A percentile compares a stretch with the other conserved stretches of the same genome.
phyloP scores from a whole-genome alignment of 2,329 filamentous ascomycete species.

The Byssothecium circinans region DNA sequence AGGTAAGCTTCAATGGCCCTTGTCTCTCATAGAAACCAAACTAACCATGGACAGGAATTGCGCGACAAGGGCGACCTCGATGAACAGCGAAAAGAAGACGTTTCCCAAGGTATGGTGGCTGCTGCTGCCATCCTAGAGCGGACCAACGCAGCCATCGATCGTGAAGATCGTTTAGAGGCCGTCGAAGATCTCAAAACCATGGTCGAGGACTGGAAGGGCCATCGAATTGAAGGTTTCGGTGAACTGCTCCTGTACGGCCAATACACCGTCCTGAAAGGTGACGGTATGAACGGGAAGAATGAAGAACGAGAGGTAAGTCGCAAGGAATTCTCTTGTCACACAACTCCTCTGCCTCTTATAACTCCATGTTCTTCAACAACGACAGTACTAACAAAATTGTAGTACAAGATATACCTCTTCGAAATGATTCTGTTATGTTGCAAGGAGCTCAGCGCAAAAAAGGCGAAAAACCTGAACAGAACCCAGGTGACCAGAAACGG shows the following conservation, averaged over 20 bases:
- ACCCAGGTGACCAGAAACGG: slow-evolving; percentile 69
- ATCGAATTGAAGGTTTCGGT: slow-evolving; percentile 88
- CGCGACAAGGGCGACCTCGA: slow-evolving; percentile 79
- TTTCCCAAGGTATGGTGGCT: slow-evolving; percentile 75
- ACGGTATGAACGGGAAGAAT: slow-evolving; percentile 74
- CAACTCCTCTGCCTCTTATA: not conserved
- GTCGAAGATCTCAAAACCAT: slow-evolving; percentile 77
- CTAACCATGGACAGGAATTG: slow-evolving; percentile 63
- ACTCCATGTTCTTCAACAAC: not conserved
- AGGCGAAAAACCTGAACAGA: slow-evolving; percentile 75
- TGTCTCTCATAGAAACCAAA: slow-evolving; percentile 4
- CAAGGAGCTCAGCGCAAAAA: slow-evolving; percentile 88
- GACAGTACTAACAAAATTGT: slow-evolving; percentile 9
- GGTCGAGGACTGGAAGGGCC: slow-evolving; percentile 97
- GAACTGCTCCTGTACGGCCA: slow-evolving; percentile 84
- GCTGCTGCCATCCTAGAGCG: slow-evolving; percentile 79
- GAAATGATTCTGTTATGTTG: slow-evolving; percentile 94
- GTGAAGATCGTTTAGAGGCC: slow-evolving; percentile 80
- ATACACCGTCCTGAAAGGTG: slow-evolving; percentile 83
- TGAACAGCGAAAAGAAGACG: slow-evolving; percentile 69
- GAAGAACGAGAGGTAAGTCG: slow-evolving; percentile 81
- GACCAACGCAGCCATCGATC: slow-evolving; percentile 88
- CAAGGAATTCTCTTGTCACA: not conserved
- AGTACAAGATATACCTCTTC: slow-evolving; percentile 98
- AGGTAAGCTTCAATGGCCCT: slow-evolving; percentile 55